Conservation (phyloP, 768 basidiomycete genomes). For the Melanogaster broomeanus region DNA sequence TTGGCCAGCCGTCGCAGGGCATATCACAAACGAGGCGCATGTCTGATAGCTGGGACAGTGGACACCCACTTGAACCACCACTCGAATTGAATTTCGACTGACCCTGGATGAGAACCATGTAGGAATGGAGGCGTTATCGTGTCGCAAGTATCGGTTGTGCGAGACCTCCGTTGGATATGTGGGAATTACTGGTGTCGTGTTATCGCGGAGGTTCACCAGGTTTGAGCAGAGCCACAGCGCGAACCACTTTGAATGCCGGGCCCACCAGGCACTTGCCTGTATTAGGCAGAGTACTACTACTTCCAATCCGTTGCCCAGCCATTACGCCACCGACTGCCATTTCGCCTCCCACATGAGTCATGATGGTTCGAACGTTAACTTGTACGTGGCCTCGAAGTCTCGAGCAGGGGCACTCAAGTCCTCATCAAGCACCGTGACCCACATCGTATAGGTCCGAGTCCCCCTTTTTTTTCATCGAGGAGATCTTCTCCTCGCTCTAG, state of each 20-base stretch:
- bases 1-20: background rate
- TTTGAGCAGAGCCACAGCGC: slow-evolving; percentile 18
- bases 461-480: slow-evolving; percentile 11
- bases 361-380: too few relatives aligned
- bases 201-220: background rate
- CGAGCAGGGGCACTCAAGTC: too few relatives aligned
- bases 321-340: too few relatives aligned
- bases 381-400: too few relatives aligned
- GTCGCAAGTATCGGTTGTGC: slow-evolving; percentile 23
- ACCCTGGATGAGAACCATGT: background rate
- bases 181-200: slow-evolving; percentile 4
- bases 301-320: too few relatives aligned
- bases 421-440: slow-evolving; percentile 10
- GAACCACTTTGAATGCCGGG: slow-evolving; percentile 22
- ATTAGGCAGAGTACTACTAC: too few relatives aligned
- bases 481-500: slow-evolving; percentile 16
- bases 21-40: too few relatives aligned
- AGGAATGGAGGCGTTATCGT: background rate
- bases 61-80: too few relatives aligned
- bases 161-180: slow-evolving; percentile 13
- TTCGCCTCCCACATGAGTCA: slow-evolving; percentile 24
- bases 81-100: too few relatives aligned
- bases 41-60: too few relatives aligned
- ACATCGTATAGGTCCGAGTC: slow-evolving; percentile 14
- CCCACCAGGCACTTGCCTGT: background rate